These are phyloP conservation scores for Catunica adiposa DNA, from an alignment of 2,329 filamentous ascomycete species.

Conservation along the genomic window DNA sequence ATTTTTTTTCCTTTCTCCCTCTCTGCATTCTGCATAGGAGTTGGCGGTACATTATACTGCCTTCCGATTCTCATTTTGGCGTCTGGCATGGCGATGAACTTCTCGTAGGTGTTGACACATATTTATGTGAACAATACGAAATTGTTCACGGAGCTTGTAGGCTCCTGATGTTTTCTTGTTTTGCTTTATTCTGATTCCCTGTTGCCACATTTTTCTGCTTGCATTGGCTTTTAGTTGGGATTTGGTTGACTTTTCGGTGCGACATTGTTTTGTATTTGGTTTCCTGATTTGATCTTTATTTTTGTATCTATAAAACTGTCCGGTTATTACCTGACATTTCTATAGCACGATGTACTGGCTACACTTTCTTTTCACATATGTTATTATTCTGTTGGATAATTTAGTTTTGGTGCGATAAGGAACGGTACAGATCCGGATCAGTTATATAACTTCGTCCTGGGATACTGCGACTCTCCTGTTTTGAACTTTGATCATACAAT, in stretches of 20 bases:
- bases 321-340: neutral
- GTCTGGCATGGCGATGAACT: neutral
- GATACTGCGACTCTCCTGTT: neutral
- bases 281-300: neutral
- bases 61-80: neutral
- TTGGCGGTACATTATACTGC: neutral
- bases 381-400: neutral
- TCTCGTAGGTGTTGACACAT: neutral
- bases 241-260: too few relatives aligned
- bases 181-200: too few relatives aligned
- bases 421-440: neutral
- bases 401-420: neutral
- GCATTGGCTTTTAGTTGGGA: too few relatives aligned
- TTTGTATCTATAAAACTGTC: neutral
- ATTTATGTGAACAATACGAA: neutral
- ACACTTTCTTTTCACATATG: neutral
- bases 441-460: too few relatives aligned
- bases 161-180: too few relatives aligned
- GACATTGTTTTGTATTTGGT: too few relatives aligned
- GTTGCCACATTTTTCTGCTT: too few relatives aligned
- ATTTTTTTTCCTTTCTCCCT: neutral
- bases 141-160: neutral
- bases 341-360: neutral
- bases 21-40: neutral
- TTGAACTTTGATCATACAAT: too few relatives aligned